Percentiles rank a stretch among this genome's conserved stretches.
phyloP scores from a whole-genome alignment of 2,329 filamentous ascomycete genomes.

The Neurospora crassa region DNA sequence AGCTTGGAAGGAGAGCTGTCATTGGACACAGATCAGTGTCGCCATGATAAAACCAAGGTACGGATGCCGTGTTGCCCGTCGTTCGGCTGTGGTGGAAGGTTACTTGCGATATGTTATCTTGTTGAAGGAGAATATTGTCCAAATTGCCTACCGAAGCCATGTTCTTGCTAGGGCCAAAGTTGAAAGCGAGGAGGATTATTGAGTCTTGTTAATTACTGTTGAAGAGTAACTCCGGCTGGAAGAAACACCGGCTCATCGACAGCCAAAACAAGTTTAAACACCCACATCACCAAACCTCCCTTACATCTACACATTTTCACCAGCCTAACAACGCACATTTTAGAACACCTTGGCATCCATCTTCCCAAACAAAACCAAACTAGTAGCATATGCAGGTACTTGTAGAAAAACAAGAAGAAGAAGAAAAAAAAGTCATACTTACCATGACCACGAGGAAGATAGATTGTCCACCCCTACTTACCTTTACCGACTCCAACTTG shows the following conservation, averaged over 20 bases:
- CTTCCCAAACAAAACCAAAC: not conserved
- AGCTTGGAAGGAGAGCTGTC: not conserved
- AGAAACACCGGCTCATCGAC: not conserved
- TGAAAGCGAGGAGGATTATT: not conserved
- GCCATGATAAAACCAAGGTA: not conserved
- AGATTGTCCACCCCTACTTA: not conserved
- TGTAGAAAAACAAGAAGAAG: too few species aligned
- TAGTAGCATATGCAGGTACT: too few species aligned
- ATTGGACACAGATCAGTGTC: not conserved
- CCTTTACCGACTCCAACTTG: not conserved
- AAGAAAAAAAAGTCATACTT: too few species aligned
- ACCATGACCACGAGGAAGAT: not conserved
- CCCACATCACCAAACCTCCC: not conserved
- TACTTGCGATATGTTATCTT: not conserved
- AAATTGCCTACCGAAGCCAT: too few species aligned
- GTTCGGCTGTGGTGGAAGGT: not conserved
- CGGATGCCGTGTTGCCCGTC: not conserved
- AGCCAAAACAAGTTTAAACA: not conserved
- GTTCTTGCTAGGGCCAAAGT: not conserved
- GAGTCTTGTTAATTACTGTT: not conserved
- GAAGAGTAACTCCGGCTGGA: not conserved
- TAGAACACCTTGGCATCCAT: not conserved
- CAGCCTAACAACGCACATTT: not conserved
- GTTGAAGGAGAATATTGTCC: not conserved
- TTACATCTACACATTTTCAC: not conserved